A percentile compares a stretch with the other conserved stretches of the same genome.
phyloP scores from a whole-genome alignment of 1,139 yeast species.

The Blastobotrys serpentis region DNA sequence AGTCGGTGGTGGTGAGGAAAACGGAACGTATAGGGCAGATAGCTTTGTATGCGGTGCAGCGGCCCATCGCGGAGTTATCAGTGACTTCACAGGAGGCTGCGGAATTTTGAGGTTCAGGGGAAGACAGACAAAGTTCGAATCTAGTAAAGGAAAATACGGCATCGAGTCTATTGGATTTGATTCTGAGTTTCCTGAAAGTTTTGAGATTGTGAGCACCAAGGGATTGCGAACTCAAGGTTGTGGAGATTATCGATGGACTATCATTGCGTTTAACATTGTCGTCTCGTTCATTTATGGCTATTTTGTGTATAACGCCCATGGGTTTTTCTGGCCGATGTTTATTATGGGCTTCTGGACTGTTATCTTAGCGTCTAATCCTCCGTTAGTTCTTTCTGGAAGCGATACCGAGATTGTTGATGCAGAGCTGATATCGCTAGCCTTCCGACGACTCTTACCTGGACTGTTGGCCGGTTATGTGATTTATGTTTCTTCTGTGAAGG shows the following conservation, averaged over 20 bases:
- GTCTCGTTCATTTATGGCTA: constrained; percentile 55
- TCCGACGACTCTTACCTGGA: constrained; percentile 73
- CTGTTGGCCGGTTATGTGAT: constrained; percentile 68
- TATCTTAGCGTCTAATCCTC: constrained; percentile 79
- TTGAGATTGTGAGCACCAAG: constrained; percentile 48
- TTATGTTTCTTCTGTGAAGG: constrained; percentile 57
- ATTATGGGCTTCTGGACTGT: constrained; percentile 87
- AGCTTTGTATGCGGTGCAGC: constrained; percentile 91
- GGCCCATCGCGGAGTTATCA: constrained; percentile 75
- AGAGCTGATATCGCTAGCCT: constrained; percentile 63
- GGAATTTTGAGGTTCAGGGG: constrained; percentile 64
- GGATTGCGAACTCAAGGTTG: constrained; percentile 47
- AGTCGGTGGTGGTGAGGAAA: constrained; percentile 69
- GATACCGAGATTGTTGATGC: constrained; percentile 49
- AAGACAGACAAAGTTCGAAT: constrained; percentile 48
- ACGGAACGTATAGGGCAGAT: constrained; percentile 70
- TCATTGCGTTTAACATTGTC: constrained; percentile 57
- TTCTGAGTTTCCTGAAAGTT: constrained; percentile 75
- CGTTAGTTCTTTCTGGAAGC: constrained; percentile 37
- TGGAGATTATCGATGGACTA: constrained; percentile 61
- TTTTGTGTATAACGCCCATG: constrained; percentile 54
- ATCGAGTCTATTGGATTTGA: constrained; percentile 60
- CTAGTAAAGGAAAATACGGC: constrained; percentile 45
- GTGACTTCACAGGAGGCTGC: constrained; percentile 79
- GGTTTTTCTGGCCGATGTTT: constrained; percentile 61